phyloP scores from a whole-genome alignment of 179 eudicot species.

The Beta macrorhiza region DNA sequence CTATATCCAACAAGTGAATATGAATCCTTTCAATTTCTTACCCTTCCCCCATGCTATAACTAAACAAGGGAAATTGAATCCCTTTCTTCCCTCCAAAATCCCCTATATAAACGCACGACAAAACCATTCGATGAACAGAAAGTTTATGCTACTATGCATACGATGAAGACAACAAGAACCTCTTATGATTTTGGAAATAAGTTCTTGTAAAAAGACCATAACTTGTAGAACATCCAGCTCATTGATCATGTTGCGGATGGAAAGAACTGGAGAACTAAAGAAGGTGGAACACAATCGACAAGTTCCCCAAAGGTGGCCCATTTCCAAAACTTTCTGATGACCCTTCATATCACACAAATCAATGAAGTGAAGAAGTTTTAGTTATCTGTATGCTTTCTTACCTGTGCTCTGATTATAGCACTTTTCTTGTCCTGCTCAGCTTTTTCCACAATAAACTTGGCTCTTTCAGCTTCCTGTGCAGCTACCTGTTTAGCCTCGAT shows the following conservation, averaged over 20 bases:
- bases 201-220: not conserved
- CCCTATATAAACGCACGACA: too few species aligned
- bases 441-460: constrained; percentile 47
- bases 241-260: not conserved
- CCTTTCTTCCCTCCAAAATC: too few species aligned
- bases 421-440: constrained; percentile 51
- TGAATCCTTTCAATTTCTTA: too few species aligned
- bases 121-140: not conserved
- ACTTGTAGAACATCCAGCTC: not conserved
- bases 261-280: not conserved
- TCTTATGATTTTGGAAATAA: not conserved
- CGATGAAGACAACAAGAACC: not conserved
- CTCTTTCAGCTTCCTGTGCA: constrained; percentile 53
- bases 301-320: not conserved
- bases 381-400: constrained; percentile 14
- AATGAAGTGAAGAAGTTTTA: not conserved
- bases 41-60: too few species aligned
- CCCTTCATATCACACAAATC: not conserved
- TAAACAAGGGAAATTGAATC: too few species aligned
- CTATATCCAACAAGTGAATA: too few species aligned
- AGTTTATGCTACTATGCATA: not conserved
- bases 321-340: not conserved
- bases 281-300: not conserved
- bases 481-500: constrained; percentile 86
- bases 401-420: constrained; percentile 53